phyloP scores from a whole-genome alignment of 192 early-diverging fungal species.

The Backusella macrospora region DNA sequence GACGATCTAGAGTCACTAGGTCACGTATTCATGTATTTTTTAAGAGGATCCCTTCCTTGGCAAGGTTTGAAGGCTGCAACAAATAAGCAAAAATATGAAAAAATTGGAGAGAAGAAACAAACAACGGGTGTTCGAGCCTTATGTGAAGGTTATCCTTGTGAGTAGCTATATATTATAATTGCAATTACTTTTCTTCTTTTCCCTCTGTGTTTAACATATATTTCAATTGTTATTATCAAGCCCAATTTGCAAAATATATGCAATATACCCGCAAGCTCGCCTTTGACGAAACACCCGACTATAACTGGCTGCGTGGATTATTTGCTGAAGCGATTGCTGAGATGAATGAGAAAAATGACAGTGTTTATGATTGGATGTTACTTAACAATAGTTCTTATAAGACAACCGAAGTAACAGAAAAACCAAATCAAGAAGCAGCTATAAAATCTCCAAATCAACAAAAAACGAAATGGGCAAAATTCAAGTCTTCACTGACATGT shows the following conservation, averaged over 20 bases:
- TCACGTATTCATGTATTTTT: constrained; percentile 98
- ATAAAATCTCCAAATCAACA: not conserved
- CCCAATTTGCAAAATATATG: constrained; percentile 88
- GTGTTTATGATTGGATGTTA: constrained; percentile 92
- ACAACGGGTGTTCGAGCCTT: constrained; percentile 83
- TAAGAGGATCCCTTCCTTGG: constrained; percentile 93
- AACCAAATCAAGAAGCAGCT: not conserved
- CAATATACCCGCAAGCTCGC: constrained; percentile 85
- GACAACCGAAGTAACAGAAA: not conserved
- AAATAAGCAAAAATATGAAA: constrained; percentile 99
- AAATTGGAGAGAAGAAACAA: constrained; percentile 98
- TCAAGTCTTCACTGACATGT: constrained; percentile 15
- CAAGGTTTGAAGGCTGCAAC: constrained; percentile 95
- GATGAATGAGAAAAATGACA: constrained; percentile 74
- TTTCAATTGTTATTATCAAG: constrained; percentile 28
- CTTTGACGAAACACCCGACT: constrained; percentile 95
- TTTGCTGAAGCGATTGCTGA: constrained; percentile 78
- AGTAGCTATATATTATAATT: not conserved
- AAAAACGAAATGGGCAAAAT: constrained; percentile 2
- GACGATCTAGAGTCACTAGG: constrained; percentile 97
- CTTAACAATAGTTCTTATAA: constrained; percentile 43
- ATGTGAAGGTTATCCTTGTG: constrained; percentile 84
- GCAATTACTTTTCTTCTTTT: not conserved
- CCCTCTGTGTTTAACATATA: not conserved
- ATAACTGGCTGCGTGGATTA: constrained; percentile 85